Conservation (phyloP, 257 asterid species). For the Salvia rosmarinus region DNA sequence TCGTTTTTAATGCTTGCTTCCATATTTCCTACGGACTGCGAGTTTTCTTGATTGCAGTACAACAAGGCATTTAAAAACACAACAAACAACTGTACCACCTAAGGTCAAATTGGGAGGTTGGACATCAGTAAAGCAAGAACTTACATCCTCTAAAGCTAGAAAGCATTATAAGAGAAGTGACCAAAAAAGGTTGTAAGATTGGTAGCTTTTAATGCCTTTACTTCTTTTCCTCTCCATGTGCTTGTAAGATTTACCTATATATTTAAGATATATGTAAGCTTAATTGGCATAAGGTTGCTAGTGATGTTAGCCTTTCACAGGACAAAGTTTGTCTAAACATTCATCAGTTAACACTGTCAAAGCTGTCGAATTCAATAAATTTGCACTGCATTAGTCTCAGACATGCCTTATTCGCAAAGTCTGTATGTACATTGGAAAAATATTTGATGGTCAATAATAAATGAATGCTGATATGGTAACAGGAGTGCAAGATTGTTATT, state of each 20-base stretch:
- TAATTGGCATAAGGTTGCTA: constrained; percentile 15
- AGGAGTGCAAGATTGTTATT: constrained; percentile 41
- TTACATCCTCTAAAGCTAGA: constrained; percentile 42
- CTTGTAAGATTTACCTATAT: constrained; percentile 14
- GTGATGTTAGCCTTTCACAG: background rate
- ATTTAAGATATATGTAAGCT: constrained; percentile 1
- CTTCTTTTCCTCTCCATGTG: constrained; percentile 28
- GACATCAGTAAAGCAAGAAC: constrained; percentile 68
- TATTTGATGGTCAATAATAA: constrained; percentile 30
- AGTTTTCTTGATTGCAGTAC: constrained; percentile 39
- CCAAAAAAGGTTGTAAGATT: constrained; percentile 34
- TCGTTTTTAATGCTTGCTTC: constrained; percentile 17
- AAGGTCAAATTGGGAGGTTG: constrained; percentile 63
- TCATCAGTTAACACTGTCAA: constrained; percentile 18
- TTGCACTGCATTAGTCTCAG: background rate
- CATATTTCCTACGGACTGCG: constrained; percentile 14
- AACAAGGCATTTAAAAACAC: constrained; percentile 42
- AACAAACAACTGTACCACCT: constrained; percentile 39
- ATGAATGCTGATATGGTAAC: constrained; percentile 42
- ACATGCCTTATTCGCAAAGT: constrained; percentile 11
- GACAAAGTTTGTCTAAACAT: constrained; percentile 1
- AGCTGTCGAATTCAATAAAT: background rate
- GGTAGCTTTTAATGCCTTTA: constrained; percentile 47
- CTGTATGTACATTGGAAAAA: constrained; percentile 13
- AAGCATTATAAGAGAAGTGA: constrained; percentile 39